phyloP scores from a whole-genome alignment of 2,329 filamentous ascomycete genomes.

The Erysiphe neolycopersici region DNA sequence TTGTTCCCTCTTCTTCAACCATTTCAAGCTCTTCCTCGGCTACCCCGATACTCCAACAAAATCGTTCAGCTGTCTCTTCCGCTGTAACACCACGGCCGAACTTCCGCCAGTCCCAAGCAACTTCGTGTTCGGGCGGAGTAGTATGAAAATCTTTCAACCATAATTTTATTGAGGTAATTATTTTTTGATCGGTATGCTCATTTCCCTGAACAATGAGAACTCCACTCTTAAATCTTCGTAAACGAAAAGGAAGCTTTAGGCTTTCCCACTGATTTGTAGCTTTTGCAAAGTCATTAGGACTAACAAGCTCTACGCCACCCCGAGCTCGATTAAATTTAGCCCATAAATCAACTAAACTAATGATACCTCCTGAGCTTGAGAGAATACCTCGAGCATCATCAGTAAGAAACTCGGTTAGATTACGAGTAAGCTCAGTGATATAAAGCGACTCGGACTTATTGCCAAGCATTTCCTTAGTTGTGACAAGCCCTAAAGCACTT shows the following conservation, averaged over 20 bases:
- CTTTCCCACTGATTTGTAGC: constrained; percentile 73
- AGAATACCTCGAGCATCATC: constrained; percentile 61
- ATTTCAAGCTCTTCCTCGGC: constrained; percentile 90
- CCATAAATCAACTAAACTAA: constrained; percentile 77
- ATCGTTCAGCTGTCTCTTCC: constrained; percentile 65
- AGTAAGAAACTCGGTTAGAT: constrained; percentile 67
- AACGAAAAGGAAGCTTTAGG: constrained; percentile 57
- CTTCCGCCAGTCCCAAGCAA: constrained; percentile 45
- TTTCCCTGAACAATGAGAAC: constrained; percentile 79
- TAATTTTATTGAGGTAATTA: constrained; percentile 43
- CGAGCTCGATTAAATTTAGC: constrained; percentile 81
- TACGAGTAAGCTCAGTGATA: constrained; percentile 60
- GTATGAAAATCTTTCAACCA: constrained; percentile 56
- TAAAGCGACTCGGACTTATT: constrained; percentile 59
- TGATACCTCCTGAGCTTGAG: constrained; percentile 58
- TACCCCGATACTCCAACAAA: constrained; percentile 93
- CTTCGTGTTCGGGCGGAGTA: constrained; percentile 33
- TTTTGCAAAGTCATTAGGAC: constrained; percentile 73
- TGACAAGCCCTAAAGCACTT: constrained; percentile 64
- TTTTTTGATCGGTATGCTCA: constrained; percentile 77
- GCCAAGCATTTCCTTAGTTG: constrained; percentile 78
- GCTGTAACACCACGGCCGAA: constrained; percentile 76
- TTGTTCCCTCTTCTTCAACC: constrained; percentile 68
- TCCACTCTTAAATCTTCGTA: constrained; percentile 75
- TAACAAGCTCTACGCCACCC: constrained; percentile 83